Conservation (phyloP, 2,329 filamentous ascomycete species). For the Lachnellula suecica region DNA sequence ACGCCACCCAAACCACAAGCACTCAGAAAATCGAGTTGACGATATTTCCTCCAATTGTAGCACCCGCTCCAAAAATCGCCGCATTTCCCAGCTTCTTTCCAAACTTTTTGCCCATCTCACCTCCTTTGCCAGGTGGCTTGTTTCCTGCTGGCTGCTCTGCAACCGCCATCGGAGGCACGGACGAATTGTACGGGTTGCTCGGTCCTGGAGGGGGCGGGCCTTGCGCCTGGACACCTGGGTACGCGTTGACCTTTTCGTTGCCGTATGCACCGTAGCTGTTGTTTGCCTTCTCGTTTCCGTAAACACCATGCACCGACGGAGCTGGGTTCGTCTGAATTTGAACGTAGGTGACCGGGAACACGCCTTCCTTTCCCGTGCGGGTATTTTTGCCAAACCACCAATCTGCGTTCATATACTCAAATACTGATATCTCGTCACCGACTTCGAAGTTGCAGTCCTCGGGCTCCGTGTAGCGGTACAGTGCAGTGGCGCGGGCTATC, state of each 20-base stretch:
- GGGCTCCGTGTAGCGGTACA: constrained; percentile 79
- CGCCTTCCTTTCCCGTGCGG: constrained; percentile 81
- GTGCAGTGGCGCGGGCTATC: constrained; percentile 72
- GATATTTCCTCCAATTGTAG: constrained; percentile 84
- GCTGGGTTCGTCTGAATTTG: constrained; percentile 54
- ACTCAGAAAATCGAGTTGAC: constrained; percentile 82
- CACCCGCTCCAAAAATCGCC: constrained; percentile 90
- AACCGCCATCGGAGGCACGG: constrained; percentile 74
- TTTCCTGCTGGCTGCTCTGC: constrained; percentile 49
- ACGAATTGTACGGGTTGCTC: constrained; percentile 64
- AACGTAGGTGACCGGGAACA: constrained; percentile 94
- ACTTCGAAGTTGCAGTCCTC: constrained; percentile 81
- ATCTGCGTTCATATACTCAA: constrained; percentile 93
- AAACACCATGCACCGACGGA: constrained; percentile 35
- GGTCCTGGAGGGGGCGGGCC: constrained; percentile 41
- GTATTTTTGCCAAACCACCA: constrained; percentile 94
- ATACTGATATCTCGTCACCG: constrained; percentile 77
- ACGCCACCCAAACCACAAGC: background rate
- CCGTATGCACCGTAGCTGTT: constrained; percentile 14
- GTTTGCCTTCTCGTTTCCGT: constrained; percentile 28
- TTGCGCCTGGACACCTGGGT: constrained; percentile 23
- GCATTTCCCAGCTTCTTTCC: constrained; percentile 87
- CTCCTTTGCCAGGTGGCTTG: constrained; percentile 45
- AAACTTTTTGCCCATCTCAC: constrained; percentile 85
- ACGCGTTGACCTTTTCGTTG: constrained; percentile 12